A percentile compares a stretch with the other conserved stretches of the same genome.
phyloP scores from a whole-genome alignment of 768 basidiomycete genomes.

The Bullera alba region DNA sequence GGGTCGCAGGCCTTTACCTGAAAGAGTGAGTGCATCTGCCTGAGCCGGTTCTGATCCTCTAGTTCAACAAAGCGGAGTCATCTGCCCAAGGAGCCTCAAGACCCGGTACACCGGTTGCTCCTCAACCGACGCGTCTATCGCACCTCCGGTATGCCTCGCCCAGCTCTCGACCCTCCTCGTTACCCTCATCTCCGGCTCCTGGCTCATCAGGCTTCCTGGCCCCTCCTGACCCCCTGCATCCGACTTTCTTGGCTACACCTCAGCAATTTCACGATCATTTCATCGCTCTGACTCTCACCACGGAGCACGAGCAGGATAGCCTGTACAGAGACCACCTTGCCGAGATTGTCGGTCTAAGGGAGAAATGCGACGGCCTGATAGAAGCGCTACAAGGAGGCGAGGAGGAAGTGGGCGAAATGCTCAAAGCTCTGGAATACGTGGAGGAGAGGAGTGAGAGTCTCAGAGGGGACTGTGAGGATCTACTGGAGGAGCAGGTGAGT shows the following conservation, averaged over 20 bases:
- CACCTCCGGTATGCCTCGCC: constrained; percentile 8
- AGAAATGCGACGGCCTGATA: constrained; percentile 69
- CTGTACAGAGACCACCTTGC: constrained; percentile 81
- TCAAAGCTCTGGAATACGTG: constrained; percentile 75
- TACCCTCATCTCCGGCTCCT: constrained; percentile 10
- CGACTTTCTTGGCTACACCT: constrained; percentile 61
- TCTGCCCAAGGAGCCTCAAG: constrained; percentile 1
- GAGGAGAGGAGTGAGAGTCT: constrained; percentile 87
- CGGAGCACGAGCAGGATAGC: constrained; percentile 87
- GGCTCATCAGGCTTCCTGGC: constrained; percentile 2
- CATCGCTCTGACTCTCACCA: constrained; percentile 75
- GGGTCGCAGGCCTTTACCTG: constrained; percentile 60
- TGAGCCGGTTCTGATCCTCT: not conserved
- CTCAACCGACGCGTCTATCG: not conserved
- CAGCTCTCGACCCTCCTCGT: constrained; percentile 8
- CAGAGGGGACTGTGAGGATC: constrained; percentile 80
- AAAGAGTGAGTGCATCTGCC: constrained; percentile 56
- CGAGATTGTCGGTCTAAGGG: constrained; percentile 66
- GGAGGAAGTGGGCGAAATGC: constrained; percentile 67
- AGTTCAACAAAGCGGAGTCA: not conserved
- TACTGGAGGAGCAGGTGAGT: constrained; percentile 80
- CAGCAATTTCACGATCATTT: constrained; percentile 99
- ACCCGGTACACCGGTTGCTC: not conserved
- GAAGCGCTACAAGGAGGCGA: constrained; percentile 67
- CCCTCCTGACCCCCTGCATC: constrained; percentile 21